Base-by-base conservation (phyloP, 768 basidiomycete genomes). In the Tulasnella sp. region DNA sequence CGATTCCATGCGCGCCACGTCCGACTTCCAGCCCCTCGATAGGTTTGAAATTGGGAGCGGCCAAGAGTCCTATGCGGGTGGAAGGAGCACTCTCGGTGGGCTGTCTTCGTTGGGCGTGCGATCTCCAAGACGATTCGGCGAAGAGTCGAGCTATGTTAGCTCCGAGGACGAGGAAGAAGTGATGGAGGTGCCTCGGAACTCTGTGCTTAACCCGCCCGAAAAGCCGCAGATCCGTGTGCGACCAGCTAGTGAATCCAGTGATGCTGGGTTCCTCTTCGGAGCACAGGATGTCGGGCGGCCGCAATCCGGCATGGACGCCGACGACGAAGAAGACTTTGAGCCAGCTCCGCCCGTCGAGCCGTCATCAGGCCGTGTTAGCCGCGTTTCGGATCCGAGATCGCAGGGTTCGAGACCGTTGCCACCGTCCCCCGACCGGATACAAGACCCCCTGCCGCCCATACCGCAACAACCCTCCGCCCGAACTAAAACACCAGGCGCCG, bases 1-100 rank as follows among this genome's bases (percentile, higher is more conserved):
- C 67, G 86, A 89, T 66, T 78, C 84, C 17, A 43, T 21, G 31
- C 15, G 34, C 14, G 51, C 23, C 15, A 37, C 34, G 14, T 31
- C 29, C 29, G 52, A 35, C 11, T 31, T 48, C 9, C 27, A 29
- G 4, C 27, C 29, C 27, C 46, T 29, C 1, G 17, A 32, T 9
- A 25, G 46, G 8, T 25, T 29, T 25, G 27, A 48, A 8, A 48
- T 19, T 25, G n/a, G 34, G 17, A 32, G 46, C 2, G 34, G 46
- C 46, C 46, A 48, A 48, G 12, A 25, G 25, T 25, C 46, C 15
- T 48, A 25, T 12, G 23, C 43, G 5, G 19, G 23, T 15, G 46
- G 9, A 6, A 48, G 29, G 25, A 25, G 46, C 7, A 25, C 46
- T 19, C 27, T 48, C 46, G 34, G 46, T 29, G n/a, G n/a, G n/a